Conservation (phyloP, 805 yeast genomes). For the Candida ficus region DNA sequence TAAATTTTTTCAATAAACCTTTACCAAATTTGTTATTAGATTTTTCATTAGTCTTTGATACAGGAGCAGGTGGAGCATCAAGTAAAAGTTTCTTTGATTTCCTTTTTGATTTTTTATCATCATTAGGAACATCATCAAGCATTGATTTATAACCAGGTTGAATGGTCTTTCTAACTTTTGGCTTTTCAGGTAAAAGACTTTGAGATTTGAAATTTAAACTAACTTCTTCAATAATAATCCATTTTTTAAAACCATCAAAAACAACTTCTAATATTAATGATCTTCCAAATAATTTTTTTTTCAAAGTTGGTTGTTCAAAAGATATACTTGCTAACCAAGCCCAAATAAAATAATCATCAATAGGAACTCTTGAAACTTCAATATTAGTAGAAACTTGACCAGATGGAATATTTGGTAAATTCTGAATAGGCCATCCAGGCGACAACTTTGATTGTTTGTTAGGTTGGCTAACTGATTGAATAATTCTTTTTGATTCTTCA, state of each 20-base stretch:
- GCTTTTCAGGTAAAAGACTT: conserved; percentile 13
- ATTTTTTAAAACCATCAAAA: conserved; percentile 67
- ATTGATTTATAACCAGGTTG: conserved; percentile 21
- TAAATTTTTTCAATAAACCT: background rate
- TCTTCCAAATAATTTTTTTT: conserved; percentile 71
- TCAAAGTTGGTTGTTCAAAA: conserved; percentile 60
- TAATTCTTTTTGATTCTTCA: conserved; percentile 61
- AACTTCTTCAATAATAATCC: conserved; percentile 68
- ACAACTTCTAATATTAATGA: conserved; percentile 80
- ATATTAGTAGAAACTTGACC: conserved; percentile 24
- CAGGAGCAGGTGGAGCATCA: background rate
- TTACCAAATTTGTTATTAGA: background rate
- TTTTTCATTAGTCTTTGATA: background rate
- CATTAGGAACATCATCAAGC: conserved; percentile 18
- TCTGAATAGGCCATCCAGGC: conserved; percentile 35
- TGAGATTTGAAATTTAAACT: conserved; percentile 1
- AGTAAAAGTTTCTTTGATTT: conserved; percentile 7
- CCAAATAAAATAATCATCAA: conserved; percentile 89
- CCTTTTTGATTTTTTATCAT: conserved; percentile 1
- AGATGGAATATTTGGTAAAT: conserved; percentile 19
- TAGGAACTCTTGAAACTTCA: conserved; percentile 52
- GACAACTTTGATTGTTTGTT: conserved; percentile 29
- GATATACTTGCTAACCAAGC: conserved; percentile 81
- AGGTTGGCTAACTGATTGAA: conserved; percentile 35
- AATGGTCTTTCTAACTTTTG: conserved; percentile 13